Evolutionary conservation across 2,329 filamentous ascomycete species (phyloP).

Genomic region (Lomentospora prolificans): DNA sequence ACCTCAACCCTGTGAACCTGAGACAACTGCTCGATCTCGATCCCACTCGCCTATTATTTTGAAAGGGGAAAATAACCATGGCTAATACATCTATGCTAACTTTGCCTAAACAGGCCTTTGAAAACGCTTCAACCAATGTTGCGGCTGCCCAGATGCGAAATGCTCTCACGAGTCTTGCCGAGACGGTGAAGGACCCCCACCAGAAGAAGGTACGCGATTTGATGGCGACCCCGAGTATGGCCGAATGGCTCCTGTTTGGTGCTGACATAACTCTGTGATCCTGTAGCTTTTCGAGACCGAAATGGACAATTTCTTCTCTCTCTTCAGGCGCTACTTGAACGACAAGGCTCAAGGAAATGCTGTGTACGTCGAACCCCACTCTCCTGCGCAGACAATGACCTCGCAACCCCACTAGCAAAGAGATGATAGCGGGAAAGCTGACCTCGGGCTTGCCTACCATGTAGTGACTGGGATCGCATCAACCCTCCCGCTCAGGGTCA

Average conservation of each 20-base stretch:
- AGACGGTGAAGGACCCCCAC: conserved; percentile 74
- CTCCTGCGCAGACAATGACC: neutral
- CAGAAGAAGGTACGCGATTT: conserved; percentile 63
- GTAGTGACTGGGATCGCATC: conserved; percentile 92
- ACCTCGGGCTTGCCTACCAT: conserved; percentile 7
- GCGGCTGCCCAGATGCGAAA: conserved; percentile 99
- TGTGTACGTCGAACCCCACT: conserved; percentile 43
- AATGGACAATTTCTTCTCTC: conserved; percentile 99
- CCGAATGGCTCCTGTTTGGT: neutral
- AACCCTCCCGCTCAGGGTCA: conserved; percentile 85
- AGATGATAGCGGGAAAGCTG: conserved; percentile 14
- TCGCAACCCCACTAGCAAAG: neutral
- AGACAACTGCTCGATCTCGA: neutral
- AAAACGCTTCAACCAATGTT: conserved; percentile 97
- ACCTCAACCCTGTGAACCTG: neutral
- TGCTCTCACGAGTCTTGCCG: conserved; percentile 81
- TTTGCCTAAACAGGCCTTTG: conserved; percentile 65
- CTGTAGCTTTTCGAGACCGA: conserved; percentile 86
- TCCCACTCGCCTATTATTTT: neutral
- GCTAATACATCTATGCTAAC: conserved; percentile 21
- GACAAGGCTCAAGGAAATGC: conserved; percentile 98
- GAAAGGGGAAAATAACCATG: neutral
- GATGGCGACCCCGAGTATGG: neutral
- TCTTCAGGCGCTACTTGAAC: conserved; percentile 96
- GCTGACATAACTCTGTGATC: neutral